Evolutionary conservation across 1,284 basidiomycete species (phyloP).

Genomic region (Schizopora paradoxa): DNA sequence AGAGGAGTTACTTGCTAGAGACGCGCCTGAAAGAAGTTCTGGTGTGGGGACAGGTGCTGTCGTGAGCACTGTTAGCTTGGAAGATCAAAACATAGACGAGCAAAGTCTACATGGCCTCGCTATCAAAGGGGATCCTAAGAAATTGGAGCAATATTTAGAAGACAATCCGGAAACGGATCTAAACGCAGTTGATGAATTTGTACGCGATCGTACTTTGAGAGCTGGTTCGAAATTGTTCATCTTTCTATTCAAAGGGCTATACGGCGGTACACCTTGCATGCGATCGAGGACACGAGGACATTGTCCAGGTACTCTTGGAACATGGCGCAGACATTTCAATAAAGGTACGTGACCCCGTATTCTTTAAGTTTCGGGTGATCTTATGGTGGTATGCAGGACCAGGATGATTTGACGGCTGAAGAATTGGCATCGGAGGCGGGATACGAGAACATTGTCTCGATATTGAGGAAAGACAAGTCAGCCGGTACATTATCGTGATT

Average conservation of each 20-base stretch:
- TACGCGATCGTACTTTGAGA: conserved; percentile 34
- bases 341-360: conserved; percentile 41
- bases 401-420: conserved; percentile 59
- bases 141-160: conserved; percentile 43
- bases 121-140: conserved; percentile 47
- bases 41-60: conserved; percentile 50
- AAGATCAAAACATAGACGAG: conserved; percentile 32
- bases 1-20: conserved; percentile 28
- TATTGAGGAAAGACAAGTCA: conserved; percentile 33
- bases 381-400: conserved; percentile 44
- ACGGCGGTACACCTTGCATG: conserved; percentile 81
- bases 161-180: conserved; percentile 35
- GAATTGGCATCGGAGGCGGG: conserved; percentile 67
- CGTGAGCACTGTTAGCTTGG: conserved; percentile 56
- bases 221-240: not conserved
- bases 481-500: not conserved
- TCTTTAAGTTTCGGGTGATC: not conserved
- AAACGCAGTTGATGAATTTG: conserved; percentile 57
- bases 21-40: conserved; percentile 32
- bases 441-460: conserved; percentile 51
- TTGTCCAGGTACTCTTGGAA: conserved; percentile 56
- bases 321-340: conserved; percentile 59
- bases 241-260: conserved; percentile 57
- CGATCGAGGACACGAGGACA: conserved; percentile 64
- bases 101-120: conserved; percentile 60